Conservation (phyloP, 2,329 filamentous ascomycete species). For the Penicillium expansum region DNA sequence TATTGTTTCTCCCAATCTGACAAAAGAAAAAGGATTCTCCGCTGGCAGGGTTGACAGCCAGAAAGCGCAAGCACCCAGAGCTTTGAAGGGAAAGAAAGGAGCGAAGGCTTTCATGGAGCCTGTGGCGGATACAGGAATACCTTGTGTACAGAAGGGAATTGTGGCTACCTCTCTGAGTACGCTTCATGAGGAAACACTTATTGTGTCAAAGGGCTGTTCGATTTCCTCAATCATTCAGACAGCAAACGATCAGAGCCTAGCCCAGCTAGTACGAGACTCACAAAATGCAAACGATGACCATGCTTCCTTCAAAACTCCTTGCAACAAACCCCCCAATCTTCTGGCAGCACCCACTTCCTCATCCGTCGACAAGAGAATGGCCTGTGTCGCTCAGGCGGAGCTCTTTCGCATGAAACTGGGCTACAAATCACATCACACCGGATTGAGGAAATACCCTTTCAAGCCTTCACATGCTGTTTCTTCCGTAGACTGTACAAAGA, state of each 20-base stretch:
- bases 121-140: not conserved
- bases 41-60: not conserved
- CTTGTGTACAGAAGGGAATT: not conserved
- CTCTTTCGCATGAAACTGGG: not conserved
- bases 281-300: not conserved
- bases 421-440: not conserved
- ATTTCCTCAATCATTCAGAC: not conserved
- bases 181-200: not conserved
- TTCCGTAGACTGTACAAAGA: not conserved
- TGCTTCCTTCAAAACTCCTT: not conserved
- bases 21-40: not conserved
- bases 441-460: not conserved
- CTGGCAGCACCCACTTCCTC: not conserved
- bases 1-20: not conserved
- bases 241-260: not conserved
- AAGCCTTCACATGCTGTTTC: not conserved
- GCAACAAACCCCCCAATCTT: not conserved
- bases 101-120: not conserved
- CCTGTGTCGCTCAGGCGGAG: not conserved
- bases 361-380: too few species aligned
- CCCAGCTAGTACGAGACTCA: not conserved
- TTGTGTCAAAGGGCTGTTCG: not conserved
- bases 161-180: not conserved
- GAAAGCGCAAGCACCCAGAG: not conserved
- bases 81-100: not conserved